These are phyloP conservation scores for Chlamydomonas asymmetrica DNA, from an alignment of 139 green algal species.

Conservation along the genomic window DNA sequence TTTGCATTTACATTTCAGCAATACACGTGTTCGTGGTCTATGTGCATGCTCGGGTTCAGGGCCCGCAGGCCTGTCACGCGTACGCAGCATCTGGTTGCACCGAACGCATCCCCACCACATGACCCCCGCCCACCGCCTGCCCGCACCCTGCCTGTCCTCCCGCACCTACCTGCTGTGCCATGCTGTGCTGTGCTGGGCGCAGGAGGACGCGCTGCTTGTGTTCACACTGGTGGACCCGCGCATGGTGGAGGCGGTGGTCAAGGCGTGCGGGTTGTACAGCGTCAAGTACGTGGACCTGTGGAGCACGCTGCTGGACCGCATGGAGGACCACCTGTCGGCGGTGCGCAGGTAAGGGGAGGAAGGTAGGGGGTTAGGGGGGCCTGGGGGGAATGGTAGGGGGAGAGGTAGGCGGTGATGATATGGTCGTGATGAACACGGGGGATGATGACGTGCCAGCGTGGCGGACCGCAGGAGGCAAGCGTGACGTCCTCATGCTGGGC, in stretches of 20 bases:
- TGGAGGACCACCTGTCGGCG: constrained; percentile 58
- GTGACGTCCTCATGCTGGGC: too few relatives aligned
- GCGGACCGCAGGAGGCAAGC: too few relatives aligned
- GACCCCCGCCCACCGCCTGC: background rate
- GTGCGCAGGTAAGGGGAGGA: constrained; percentile 18
- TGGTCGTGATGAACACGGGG: too few relatives aligned
- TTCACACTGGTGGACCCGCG: constrained; percentile 52
- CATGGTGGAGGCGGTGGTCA: constrained; percentile 39
- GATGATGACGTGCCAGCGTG: too few relatives aligned
- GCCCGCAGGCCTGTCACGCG: too few relatives aligned
- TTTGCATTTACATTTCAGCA: too few relatives aligned
- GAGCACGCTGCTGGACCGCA: constrained; percentile 52
- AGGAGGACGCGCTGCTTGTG: constrained; percentile 64
- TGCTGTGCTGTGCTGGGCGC: too few relatives aligned
- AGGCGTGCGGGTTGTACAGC: constrained; percentile 38
- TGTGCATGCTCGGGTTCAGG: too few relatives aligned
- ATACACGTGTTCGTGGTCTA: too few relatives aligned
- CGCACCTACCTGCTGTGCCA: too few relatives aligned
- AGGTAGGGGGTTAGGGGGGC: background rate
- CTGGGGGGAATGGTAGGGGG: background rate
- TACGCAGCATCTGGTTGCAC: background rate
- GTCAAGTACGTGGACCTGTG: constrained; percentile 63
- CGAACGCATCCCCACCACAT: background rate
- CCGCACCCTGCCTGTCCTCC: background rate
- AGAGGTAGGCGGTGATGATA: too few relatives aligned